Conservation (phyloP, 1,284 basidiomycete species). For the Porogramme epimiltina region DNA sequence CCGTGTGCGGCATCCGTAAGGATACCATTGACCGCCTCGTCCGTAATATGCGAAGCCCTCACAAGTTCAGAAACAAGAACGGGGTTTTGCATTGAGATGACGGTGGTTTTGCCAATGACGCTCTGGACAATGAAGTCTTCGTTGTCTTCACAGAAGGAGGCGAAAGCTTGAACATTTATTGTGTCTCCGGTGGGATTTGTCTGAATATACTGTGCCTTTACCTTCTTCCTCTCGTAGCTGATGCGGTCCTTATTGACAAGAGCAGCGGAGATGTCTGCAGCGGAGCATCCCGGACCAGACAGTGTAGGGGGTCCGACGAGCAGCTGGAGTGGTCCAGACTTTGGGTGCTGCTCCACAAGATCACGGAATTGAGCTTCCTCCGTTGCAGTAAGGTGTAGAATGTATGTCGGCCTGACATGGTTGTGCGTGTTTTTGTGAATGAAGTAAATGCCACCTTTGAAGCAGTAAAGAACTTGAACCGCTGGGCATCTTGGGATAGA, state of each 20-base stretch:
- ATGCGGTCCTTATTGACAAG: constrained; percentile 27
- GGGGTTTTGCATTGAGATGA: constrained; percentile 27
- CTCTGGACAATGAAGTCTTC: constrained; percentile 1
- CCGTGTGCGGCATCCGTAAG: constrained; percentile 36
- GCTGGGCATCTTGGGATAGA: neutral
- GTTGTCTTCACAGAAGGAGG: constrained; percentile 2
- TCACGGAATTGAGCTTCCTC: neutral
- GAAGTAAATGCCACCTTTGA: neutral
- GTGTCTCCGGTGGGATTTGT: neutral
- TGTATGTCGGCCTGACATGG: constrained; percentile 4
- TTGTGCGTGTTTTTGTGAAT: neutral
- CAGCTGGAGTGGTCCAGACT: constrained; percentile 3
- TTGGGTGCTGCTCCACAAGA: constrained; percentile 5
- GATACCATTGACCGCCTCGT: constrained; percentile 31
- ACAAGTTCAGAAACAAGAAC: constrained; percentile 31
- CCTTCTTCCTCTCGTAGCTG: constrained; percentile 17
- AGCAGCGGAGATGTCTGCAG: constrained; percentile 26
- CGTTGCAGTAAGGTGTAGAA: constrained; percentile 3
- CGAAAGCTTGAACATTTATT: neutral
- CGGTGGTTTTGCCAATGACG: constrained; percentile 13
- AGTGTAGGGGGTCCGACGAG: neutral
- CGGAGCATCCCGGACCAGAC: constrained; percentile 25
- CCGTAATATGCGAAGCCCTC: constrained; percentile 7
- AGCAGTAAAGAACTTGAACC: neutral
- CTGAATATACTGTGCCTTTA: neutral